phyloP scores from a whole-genome alignment of 139 green algal genomes.

The Klebsormidium nitens region DNA sequence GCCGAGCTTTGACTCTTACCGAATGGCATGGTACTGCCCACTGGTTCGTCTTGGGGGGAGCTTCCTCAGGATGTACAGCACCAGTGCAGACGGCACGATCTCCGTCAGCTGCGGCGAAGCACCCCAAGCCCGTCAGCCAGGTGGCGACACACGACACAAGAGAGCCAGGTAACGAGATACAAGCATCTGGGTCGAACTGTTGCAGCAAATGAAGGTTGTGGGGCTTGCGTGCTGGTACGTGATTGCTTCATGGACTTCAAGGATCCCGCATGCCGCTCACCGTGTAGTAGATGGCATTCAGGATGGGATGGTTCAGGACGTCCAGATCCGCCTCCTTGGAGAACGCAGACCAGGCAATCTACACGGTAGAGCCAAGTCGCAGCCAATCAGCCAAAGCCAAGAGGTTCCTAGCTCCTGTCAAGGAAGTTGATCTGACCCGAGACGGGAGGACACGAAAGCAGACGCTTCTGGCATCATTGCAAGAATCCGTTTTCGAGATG shows the following conservation, averaged over 20 bases:
- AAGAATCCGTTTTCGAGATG: too few relatives aligned
- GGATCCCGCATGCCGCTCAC: too few relatives aligned
- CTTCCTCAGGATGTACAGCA: slow-evolving; percentile 88
- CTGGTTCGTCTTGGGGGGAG: slow-evolving; percentile 59
- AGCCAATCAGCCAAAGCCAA: too few relatives aligned
- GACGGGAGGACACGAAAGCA: too few relatives aligned
- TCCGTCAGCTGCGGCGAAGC: slow-evolving; percentile 46
- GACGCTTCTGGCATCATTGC: too few relatives aligned
- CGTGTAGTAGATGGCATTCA: slow-evolving; percentile 87
- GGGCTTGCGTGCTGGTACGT: too few relatives aligned
- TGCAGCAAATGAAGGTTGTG: too few relatives aligned
- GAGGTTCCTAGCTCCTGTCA: too few relatives aligned
- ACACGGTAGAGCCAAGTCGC: too few relatives aligned
- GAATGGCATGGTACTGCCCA: slow-evolving; percentile 18
- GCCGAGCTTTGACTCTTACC: too few relatives aligned
- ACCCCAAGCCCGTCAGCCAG: not conserved
- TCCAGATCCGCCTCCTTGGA: slow-evolving; percentile 50
- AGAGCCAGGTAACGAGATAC: not conserved
- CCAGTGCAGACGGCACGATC: slow-evolving; percentile 71
- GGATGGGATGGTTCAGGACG: slow-evolving; percentile 58
- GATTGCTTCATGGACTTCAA: too few relatives aligned
- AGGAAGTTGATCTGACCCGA: too few relatives aligned
- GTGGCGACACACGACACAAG: not conserved
- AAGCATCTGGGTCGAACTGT: not conserved
- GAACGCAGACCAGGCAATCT: slow-evolving; percentile 34